These are phyloP conservation scores for Lasiosphaeria miniovina DNA, from an alignment of 495 filamentous ascomycete genomes.

Conservation along the genomic window DNA sequence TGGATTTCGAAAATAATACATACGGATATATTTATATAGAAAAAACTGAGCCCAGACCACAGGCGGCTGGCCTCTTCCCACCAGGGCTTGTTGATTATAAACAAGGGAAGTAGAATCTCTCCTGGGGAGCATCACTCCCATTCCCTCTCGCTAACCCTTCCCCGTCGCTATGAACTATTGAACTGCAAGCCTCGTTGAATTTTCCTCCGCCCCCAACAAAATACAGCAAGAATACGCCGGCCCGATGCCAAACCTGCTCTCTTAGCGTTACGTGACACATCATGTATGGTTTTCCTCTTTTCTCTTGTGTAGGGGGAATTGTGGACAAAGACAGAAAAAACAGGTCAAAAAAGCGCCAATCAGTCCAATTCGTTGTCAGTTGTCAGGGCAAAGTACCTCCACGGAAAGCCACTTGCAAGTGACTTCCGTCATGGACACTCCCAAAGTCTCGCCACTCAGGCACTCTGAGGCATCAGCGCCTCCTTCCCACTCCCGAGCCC, in stretches of 20 bases:
- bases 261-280: not conserved
- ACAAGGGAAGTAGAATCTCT: too few relatives aligned
- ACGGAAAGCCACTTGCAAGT: conserved; percentile 2
- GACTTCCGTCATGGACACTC: not conserved
- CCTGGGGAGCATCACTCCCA: too few relatives aligned
- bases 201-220: not conserved
- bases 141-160: too few relatives aligned
- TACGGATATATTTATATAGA: too few relatives aligned
- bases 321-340: not conserved
- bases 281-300: not conserved
- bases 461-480: conserved; percentile 37
- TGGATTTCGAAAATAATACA: too few relatives aligned
- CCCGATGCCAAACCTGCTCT: not conserved
- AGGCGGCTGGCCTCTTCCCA: too few relatives aligned
- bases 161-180: not conserved
- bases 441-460: conserved; percentile 25
- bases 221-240: not conserved
- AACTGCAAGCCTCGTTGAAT: not conserved
- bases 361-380: not conserved
- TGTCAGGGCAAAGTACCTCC: not conserved
- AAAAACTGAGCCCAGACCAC: too few relatives aligned
- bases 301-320: not conserved
- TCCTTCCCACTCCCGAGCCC: conserved; percentile 23
- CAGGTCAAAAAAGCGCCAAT: not conserved
- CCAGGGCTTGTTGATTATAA: too few relatives aligned